These are phyloP conservation scores for Hyparrhenia diplandra DNA, from an alignment of 176 grass and related monocot genomes.

Conservation along the genomic window DNA sequence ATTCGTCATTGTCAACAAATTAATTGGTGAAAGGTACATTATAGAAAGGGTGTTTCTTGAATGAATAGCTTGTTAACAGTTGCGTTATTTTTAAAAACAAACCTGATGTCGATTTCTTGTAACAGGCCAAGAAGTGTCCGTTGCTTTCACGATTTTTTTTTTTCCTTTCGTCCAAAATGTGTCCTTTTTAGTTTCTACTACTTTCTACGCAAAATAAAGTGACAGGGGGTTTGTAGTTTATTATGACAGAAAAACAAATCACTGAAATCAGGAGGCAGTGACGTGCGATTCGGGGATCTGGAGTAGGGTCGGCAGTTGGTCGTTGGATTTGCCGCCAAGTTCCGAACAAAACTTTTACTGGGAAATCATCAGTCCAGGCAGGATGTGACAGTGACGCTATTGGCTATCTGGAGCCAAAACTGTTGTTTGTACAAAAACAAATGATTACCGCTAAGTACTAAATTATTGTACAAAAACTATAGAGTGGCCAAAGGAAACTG, in stretches of 20 bases:
- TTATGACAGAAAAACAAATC: neutral
- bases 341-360: neutral
- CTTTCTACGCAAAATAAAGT: constrained; percentile 16
- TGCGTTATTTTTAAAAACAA: neutral
- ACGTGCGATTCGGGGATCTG: constrained; percentile 10
- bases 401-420: neutral
- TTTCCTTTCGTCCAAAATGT: neutral
- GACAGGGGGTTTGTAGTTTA: neutral
- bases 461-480: neutral
- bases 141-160: neutral
- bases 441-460: neutral
- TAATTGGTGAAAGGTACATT: neutral
- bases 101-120: neutral
- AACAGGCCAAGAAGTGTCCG: neutral
- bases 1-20: neutral
- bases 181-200: neutral
- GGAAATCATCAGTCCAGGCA: no score
- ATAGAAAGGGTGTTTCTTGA: neutral
- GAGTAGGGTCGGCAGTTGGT: constrained; percentile 28
- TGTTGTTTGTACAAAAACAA: no score
- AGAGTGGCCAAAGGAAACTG: neutral
- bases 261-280: no score
- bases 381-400: neutral
- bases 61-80: neutral
- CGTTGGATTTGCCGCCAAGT: constrained; percentile 39